phyloP scores from a whole-genome alignment of 2,329 filamentous ascomycete genomes.

The Hypoxylon rubiginosum region DNA sequence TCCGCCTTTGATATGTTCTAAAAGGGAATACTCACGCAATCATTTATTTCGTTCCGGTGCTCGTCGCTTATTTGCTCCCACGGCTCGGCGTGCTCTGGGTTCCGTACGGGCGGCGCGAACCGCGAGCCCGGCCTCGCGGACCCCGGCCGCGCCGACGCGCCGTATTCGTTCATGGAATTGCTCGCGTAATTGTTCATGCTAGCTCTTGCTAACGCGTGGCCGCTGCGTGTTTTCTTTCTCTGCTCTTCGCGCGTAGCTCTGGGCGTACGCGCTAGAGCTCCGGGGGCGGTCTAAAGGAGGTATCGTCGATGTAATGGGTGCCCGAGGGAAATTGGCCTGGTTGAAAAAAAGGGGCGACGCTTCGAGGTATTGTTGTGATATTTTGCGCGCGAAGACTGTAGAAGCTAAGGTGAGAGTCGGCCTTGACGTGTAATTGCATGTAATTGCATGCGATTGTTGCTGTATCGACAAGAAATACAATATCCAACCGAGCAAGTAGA shows the following conservation, averaged over 20 bases:
- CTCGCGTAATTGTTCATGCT: constrained; percentile 52
- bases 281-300: background rate
- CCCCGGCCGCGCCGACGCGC: constrained; percentile 48
- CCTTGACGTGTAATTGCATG: constrained; percentile 21
- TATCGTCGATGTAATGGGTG: background rate
- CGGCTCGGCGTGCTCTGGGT: constrained; percentile 49
- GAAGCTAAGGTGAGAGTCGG: constrained; percentile 2
- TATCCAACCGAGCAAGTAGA: constrained; percentile 33
- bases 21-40: constrained; percentile 77
- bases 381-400: background rate
- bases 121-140: constrained; percentile 49
- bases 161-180: constrained; percentile 52
- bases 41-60: constrained; percentile 91
- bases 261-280: constrained; percentile 30
- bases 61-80: constrained; percentile 79
- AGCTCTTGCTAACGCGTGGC: constrained; percentile 31
- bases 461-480: constrained; percentile 24
- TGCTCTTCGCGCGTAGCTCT: constrained; percentile 32
- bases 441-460: constrained; percentile 26
- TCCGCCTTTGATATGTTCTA: too few relatives aligned
- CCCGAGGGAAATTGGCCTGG: background rate
- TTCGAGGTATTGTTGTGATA: constrained; percentile 16
- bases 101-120: constrained; percentile 50
- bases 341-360: background rate
- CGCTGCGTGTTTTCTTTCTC: constrained; percentile 5